These are phyloP conservation scores for Populus hybrid DNA, from an alignment of 441 rosid species.

Conservation along the genomic window DNA sequence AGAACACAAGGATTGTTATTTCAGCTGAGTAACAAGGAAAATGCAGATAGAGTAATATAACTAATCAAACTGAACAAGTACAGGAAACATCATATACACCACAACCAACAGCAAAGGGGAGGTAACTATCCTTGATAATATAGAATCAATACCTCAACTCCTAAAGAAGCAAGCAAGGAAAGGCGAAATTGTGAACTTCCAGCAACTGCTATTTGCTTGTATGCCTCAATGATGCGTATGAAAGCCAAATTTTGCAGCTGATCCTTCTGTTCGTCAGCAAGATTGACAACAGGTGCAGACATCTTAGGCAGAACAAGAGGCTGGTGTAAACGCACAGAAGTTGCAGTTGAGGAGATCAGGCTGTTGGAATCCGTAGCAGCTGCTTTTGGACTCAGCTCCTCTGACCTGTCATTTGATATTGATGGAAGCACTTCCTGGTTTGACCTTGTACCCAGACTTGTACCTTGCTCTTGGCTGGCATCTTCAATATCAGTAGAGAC, in stretches of 20 bases:
- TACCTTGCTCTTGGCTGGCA: slow-evolving; percentile 60
- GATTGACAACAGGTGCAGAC: slow-evolving; percentile 85
- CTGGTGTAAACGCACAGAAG: slow-evolving; percentile 50
- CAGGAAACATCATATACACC: background rate
- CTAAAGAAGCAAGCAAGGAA: slow-evolving; percentile 85
- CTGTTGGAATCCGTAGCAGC: slow-evolving; percentile 45
- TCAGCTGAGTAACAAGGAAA: background rate
- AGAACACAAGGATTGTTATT: background rate
- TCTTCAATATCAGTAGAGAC: slow-evolving; percentile 64
- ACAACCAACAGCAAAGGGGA: background rate
- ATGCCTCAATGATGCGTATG: slow-evolving; percentile 75
- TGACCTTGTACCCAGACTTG: slow-evolving; percentile 50
- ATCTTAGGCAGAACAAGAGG: slow-evolving; percentile 77
- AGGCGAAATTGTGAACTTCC: slow-evolving; percentile 84
- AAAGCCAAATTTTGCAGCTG: slow-evolving; percentile 72
- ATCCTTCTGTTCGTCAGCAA: slow-evolving; percentile 83
- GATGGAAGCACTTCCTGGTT: slow-evolving; percentile 54
- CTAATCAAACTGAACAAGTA: slow-evolving; percentile 10
- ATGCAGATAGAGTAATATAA: background rate
- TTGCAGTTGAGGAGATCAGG: slow-evolving; percentile 61
- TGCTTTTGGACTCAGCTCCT: slow-evolving; percentile 79
- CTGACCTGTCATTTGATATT: slow-evolving; percentile 74
- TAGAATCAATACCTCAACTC: slow-evolving; percentile 70
- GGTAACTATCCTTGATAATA: slow-evolving; percentile 18
- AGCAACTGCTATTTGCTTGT: slow-evolving; percentile 74